These are phyloP conservation scores for Monilinia fructicola DNA, from an alignment of 2,329 filamentous ascomycete species.

Conservation along the genomic window DNA sequence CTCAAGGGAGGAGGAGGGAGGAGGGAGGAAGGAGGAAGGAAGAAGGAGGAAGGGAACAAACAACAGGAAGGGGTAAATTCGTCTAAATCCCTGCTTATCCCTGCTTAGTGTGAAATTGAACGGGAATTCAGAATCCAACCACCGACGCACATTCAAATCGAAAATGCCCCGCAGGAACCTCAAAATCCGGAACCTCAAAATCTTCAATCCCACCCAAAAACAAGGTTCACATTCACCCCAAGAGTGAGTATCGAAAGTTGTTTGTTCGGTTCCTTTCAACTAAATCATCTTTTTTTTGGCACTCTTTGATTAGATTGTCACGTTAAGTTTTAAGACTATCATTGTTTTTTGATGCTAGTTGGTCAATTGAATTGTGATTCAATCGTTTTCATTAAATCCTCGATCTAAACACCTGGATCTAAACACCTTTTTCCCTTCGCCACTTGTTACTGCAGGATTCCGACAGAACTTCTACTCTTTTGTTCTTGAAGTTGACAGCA, in stretches of 20 bases:
- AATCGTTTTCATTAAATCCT: background rate
- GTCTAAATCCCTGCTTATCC: conserved; percentile 19
- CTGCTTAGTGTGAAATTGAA: conserved; percentile 15
- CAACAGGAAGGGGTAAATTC: background rate
- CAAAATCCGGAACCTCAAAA: conserved; percentile 8
- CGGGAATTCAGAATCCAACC: conserved; percentile 12
- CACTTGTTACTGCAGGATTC: background rate
- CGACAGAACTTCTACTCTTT: background rate
- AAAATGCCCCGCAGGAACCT: conserved; percentile 21
- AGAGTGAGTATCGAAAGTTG: conserved; percentile 13
- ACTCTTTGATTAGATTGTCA: conserved; percentile 25
- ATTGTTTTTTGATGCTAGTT: background rate
- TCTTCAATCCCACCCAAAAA: conserved; percentile 8
- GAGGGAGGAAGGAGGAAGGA: too few species aligned
- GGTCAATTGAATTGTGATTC: conserved; percentile 1
- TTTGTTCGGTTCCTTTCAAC: background rate
- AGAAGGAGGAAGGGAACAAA: too few species aligned
- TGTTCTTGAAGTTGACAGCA: background rate
- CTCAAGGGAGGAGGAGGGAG: background rate
- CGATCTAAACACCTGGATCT: background rate
- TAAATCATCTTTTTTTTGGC: conserved; percentile 13
- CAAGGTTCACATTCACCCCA: conserved; percentile 3
- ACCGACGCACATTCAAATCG: conserved; percentile 11
- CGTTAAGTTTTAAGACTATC: background rate
- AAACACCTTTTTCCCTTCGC: background rate